Evolutionary conservation across 2,329 filamentous ascomycete genomes (phyloP).

Genomic region (Penicillium polonicum): DNA sequence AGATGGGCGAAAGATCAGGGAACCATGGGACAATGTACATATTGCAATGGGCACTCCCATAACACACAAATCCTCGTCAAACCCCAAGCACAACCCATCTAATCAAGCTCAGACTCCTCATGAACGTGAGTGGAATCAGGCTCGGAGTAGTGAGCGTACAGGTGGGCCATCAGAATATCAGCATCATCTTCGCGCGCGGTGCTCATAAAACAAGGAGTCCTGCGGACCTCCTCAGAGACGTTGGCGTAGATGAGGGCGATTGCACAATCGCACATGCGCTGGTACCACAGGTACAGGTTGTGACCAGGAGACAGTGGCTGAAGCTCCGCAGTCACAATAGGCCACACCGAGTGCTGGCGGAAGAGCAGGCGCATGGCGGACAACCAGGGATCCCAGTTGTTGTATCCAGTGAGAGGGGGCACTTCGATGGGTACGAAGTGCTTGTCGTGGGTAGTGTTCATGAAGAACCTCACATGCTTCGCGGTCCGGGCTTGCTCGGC

Average conservation of each 20-base stretch:
- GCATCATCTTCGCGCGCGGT: neutral
- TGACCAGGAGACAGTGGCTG: neutral
- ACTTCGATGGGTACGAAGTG: conserved; percentile 6
- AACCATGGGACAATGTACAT: neutral
- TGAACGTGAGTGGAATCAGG: neutral
- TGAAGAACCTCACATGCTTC: conserved; percentile 8
- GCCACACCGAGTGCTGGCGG: conserved; percentile 13
- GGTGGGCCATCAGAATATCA: neutral
- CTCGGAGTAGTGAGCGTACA: conserved; percentile 3
- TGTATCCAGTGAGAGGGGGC: neutral
- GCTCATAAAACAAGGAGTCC: neutral
- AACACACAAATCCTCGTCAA: neutral
- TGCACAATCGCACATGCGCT: conserved; percentile 8
- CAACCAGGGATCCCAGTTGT: conserved; percentile 5
- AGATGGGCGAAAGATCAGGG: neutral
- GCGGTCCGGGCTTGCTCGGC: neutral
- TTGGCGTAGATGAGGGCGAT: conserved; percentile 2
- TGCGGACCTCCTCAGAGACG: conserved; percentile 2
- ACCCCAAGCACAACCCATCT: neutral
- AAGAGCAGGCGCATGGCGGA: conserved; percentile 5
- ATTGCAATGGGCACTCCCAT: neutral
- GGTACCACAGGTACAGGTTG: conserved; percentile 8
- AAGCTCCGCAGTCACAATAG: neutral
- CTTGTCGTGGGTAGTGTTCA: neutral
- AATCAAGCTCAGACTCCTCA: neutral